Evolutionary conservation across 352 stramenopile species (phyloP), one percentile per base, ranked within the genome.

Genomic region (Pythium coloratum): DNA sequence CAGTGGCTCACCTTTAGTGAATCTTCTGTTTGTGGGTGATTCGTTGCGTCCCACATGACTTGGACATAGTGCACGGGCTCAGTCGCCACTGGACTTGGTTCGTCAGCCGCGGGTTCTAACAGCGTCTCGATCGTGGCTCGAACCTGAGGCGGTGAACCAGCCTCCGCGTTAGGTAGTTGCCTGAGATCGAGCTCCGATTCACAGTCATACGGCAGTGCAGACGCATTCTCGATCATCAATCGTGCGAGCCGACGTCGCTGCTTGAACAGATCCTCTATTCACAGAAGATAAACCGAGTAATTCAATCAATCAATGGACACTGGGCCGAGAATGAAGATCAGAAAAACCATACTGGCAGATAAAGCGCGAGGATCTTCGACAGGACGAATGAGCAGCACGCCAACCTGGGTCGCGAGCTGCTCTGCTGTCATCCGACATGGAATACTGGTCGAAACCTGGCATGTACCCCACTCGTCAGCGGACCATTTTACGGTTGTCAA

Each of bases 161-260:
- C 10, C 13, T 46, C 46, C 13, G 46, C n/a, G 14, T 53, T n/a
- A 9, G 46, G 16, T 16, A 53, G 13, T 3, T 49, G 40, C 20
- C 10, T 2, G 1, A 53, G 46, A 13, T 56, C 9, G 9, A 56
- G 10, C 26, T 38, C 26, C 6, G 26, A 38, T 9, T 56, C 26
- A 26, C 55, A 42, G 47, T 86, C 76, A 55, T 86, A 84, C 5
- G 80, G 75, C 0, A 88, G 60, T 13, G 67, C 59, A 2, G 69
- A 50, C 18, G 78, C 80, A 44, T 89, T 67, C 53, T 78, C 75
- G 46, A 90, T 89, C 18, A 90, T 40, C 6, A 86, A 73, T 28
- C 77, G 70, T 18, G 78, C 77, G 33, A 90, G 54, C 18, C 63
- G 69, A 50, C 81, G 74, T 14, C 79, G 55, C 38, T 69, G 75